Conservation (phyloP, 495 filamentous ascomycete genomes). For the Hyaloscypha hepaticicola region DNA sequence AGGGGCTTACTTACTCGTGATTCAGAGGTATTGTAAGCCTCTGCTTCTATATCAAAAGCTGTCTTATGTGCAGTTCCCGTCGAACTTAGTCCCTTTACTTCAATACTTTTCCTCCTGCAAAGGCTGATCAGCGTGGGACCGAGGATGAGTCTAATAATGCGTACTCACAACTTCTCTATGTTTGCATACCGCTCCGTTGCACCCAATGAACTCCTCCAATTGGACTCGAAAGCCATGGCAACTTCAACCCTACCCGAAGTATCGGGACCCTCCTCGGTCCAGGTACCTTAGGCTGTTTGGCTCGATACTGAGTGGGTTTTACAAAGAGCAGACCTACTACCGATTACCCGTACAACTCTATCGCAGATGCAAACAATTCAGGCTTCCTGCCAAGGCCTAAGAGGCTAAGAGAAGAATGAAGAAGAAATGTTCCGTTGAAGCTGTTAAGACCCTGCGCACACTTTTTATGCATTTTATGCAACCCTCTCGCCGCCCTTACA, state of each 20-base stretch:
- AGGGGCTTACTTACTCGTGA: conserved; percentile 26
- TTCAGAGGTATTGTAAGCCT: conserved; percentile 27
- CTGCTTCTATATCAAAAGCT: conserved; percentile 30
- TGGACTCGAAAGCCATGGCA: conserved; percentile 32
- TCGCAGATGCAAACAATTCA: neutral
- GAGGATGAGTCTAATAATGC: neutral
- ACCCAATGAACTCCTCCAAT: conserved; percentile 43
- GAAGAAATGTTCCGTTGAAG: neutral
- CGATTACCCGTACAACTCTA: neutral
- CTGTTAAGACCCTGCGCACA: neutral
- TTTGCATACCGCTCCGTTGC: conserved; percentile 51
- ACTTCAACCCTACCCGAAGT: conserved; percentile 6
- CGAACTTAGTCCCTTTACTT: conserved; percentile 19
- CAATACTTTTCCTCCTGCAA: conserved; percentile 22
- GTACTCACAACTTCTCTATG: conserved; percentile 49
- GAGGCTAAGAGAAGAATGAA: neutral
- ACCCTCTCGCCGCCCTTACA: neutral
- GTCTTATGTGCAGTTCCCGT: conserved; percentile 27
- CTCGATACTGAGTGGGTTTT: neutral
- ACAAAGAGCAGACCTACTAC: neutral
- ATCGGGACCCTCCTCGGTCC: conserved; percentile 6
- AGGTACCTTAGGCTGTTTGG: neutral
- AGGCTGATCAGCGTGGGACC: neutral
- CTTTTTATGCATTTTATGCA: conserved; percentile 17
- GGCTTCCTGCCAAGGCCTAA: neutral